A percentile compares a stretch with the other conserved stretches of the same genome.
Conservation (phyloP, 2,329 filamentous ascomycete species). For the Fusarium cyanostomum region DNA sequence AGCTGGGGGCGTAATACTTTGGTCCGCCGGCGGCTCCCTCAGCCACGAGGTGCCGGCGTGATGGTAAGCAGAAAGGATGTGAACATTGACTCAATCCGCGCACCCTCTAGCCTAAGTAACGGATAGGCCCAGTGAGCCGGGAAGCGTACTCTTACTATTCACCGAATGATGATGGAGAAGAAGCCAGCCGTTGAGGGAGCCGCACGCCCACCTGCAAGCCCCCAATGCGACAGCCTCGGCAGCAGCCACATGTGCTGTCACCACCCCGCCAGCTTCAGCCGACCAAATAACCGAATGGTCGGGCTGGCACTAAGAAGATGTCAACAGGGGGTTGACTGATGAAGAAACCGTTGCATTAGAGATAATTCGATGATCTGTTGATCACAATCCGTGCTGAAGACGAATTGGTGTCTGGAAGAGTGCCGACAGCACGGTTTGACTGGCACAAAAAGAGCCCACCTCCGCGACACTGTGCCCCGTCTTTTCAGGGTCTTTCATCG, state of each 20-base stretch:
- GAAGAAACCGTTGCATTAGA: slow-evolving; percentile 1
- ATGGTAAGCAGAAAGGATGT: slow-evolving; percentile 3
- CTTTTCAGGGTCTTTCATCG: slow-evolving; percentile 9
- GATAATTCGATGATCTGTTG: neutral
- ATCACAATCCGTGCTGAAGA: neutral
- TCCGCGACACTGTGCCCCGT: neutral
- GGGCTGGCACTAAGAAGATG: slow-evolving; percentile 1
- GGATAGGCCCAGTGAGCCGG: neutral
- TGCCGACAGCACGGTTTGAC: neutral
- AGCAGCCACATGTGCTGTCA: neutral
- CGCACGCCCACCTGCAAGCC: neutral
- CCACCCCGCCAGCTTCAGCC: slow-evolving; percentile 19
- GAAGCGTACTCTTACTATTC: neutral
- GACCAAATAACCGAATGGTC: slow-evolving; percentile 7
- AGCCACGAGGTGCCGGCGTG: neutral
- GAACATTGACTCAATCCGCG: slow-evolving; percentile 11
- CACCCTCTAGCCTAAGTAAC: neutral
- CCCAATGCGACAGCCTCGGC: too few species aligned
- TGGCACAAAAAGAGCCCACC: neutral
- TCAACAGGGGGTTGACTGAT: slow-evolving; percentile 2
- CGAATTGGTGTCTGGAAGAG: neutral
- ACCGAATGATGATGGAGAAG: neutral
- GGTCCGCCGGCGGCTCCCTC: neutral
- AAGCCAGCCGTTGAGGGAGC: neutral
- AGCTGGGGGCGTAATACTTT: slow-evolving; percentile 8